phyloP scores from a whole-genome alignment of 2,329 filamentous ascomycete genomes.

The Paracoccidioides brasiliensis region DNA sequence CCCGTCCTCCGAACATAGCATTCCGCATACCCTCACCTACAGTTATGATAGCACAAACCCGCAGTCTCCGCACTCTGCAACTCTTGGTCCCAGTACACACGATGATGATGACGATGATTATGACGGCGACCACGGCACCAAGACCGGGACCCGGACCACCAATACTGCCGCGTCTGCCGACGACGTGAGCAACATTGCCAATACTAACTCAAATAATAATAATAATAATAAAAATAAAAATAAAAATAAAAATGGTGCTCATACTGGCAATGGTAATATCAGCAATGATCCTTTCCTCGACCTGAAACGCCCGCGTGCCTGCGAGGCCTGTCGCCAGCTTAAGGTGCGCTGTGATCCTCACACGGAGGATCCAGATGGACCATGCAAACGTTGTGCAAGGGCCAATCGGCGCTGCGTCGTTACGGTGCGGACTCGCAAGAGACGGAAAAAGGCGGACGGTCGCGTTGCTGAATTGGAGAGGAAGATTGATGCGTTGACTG shows the following conservation, averaged over 20 bases:
- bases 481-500: constrained; percentile 81
- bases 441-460: constrained; percentile 85
- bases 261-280: neutral
- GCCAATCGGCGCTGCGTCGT: constrained; percentile 65
- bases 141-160: neutral
- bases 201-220: neutral
- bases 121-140: neutral
- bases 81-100: neutral
- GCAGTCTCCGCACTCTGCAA: neutral
- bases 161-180: neutral
- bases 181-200: neutral
- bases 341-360: constrained; percentile 81
- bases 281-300: constrained; percentile 28
- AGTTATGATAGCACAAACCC: neutral
- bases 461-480: constrained; percentile 81
- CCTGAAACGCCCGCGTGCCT: constrained; percentile 56
- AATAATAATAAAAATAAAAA: neutral
- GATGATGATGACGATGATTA: neutral
- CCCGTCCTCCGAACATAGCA: neutral
- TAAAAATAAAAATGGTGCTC: neutral
- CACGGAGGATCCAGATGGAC: constrained; percentile 45
- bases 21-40: neutral
- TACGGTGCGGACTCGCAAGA: constrained; percentile 61
- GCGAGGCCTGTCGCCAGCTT: constrained; percentile 60
- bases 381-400: constrained; percentile 67